A percentile compares a stretch with the other conserved stretches of the same genome.
Conservation (phyloP, 805 yeast species). For the Candida vaughaniae region DNA sequence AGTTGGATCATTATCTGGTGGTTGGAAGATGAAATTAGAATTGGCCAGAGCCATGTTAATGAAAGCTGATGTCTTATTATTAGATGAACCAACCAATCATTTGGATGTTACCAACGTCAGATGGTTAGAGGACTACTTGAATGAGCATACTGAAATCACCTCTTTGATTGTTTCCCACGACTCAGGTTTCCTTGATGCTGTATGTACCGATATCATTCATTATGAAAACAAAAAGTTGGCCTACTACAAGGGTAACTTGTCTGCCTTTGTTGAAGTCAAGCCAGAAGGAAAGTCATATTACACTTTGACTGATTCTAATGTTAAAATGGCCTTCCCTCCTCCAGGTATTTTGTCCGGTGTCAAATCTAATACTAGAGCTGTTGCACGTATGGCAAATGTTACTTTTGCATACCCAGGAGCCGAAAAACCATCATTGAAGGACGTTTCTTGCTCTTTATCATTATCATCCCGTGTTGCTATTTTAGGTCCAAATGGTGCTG, state of each 20-base stretch:
- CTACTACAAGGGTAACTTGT: constrained; percentile 93
- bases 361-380: constrained; percentile 90
- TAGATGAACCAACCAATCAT: constrained; percentile 99
- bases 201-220: constrained; percentile 95
- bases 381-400: constrained; percentile 81
- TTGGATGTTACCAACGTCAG: constrained; percentile 90
- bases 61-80: constrained; percentile 90
- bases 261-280: constrained; percentile 84
- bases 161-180: constrained; percentile 97
- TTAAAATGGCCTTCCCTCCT: constrained; percentile 97
- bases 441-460: constrained; percentile 88
- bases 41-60: constrained; percentile 98
- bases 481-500: constrained; percentile 98
- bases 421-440: constrained; percentile 69
- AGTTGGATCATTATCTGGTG: constrained; percentile 95
- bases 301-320: constrained; percentile 87
- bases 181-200: constrained; percentile 92
- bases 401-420: constrained; percentile 91
- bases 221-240: constrained; percentile 93
- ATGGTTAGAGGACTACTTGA: constrained; percentile 89
- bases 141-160: constrained; percentile 81
- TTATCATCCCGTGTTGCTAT: constrained; percentile 96
- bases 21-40: constrained; percentile 99
- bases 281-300: constrained; percentile 97
- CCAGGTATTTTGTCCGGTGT: constrained; percentile 98